Percentiles rank a stretch among this genome's conserved stretches.
phyloP scores from a whole-genome alignment of 208 protist species.

The Leishmania braziliensis region DNA sequence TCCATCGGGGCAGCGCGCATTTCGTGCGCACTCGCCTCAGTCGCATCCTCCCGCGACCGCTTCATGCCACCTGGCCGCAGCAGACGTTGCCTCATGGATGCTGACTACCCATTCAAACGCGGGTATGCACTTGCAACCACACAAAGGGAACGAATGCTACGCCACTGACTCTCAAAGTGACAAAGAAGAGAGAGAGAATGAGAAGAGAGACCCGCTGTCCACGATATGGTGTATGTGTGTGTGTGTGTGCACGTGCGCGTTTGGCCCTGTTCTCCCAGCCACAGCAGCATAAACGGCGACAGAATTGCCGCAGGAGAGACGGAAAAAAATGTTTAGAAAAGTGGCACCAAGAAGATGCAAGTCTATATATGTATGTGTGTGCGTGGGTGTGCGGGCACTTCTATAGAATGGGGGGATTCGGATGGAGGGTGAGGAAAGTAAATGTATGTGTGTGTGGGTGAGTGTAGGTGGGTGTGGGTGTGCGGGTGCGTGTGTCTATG shows the following conservation, averaged over 20 bases:
- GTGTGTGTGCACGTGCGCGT: neutral
- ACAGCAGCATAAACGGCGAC: neutral
- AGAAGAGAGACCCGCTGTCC: neutral
- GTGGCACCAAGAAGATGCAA: neutral
- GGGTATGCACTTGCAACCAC: neutral
- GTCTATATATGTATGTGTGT: neutral
- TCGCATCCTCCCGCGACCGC: slow-evolving; percentile 21
- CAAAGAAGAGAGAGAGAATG: neutral
- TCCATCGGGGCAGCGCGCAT: slow-evolving; percentile 8
- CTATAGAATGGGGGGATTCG: neutral
- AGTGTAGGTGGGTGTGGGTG: neutral
- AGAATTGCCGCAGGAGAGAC: neutral
- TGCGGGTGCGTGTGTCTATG: neutral
- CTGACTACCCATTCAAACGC: neutral
- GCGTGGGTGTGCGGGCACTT: too few species aligned
- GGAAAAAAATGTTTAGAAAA: neutral
- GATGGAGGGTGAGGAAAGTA: neutral
- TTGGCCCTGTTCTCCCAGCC: neutral
- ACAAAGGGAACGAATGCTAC: neutral
- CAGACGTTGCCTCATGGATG: neutral
- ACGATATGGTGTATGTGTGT: neutral
- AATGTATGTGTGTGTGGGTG: neutral
- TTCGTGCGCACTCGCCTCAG: neutral
- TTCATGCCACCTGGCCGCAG: slow-evolving; percentile 8
- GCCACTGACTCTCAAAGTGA: neutral